phyloP scores from a whole-genome alignment of 208 protist species.

The Kentomonas sorsogonicus region DNA sequence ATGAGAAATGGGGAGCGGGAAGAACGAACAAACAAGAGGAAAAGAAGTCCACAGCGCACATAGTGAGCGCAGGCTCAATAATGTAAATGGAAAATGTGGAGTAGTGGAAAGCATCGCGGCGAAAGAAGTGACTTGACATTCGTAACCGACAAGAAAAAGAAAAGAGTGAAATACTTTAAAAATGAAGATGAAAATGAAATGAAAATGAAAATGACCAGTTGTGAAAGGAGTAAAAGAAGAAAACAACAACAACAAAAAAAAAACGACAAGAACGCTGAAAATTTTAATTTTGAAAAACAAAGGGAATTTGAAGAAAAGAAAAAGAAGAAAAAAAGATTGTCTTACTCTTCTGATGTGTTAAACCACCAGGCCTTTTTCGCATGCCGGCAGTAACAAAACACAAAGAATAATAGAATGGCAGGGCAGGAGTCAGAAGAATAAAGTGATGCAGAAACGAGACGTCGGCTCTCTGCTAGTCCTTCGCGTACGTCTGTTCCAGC shows the following conservation, averaged over 20 bases:
- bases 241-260: slow-evolving; percentile 1
- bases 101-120: too few species aligned
- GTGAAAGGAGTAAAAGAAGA: slow-evolving; percentile 11
- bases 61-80: too few species aligned
- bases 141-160: not conserved
- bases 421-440: not conserved
- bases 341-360: slow-evolving; percentile 8
- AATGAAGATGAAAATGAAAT: slow-evolving; percentile 13
- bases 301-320: slow-evolving; percentile 8
- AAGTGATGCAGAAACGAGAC: slow-evolving; percentile 10
- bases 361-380: slow-evolving; percentile 6
- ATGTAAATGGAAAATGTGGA: too few species aligned
- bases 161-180: slow-evolving; percentile 6
- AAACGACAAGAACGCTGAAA: slow-evolving; percentile 9
- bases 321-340: slow-evolving; percentile 13
- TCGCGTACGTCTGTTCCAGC: slow-evolving; percentile 53
- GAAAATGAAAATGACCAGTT: slow-evolving; percentile 10
- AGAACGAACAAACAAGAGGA: too few species aligned
- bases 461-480: slow-evolving; percentile 8
- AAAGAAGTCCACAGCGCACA: too few species aligned
- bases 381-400: slow-evolving; percentile 3
- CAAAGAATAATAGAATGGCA: slow-evolving; percentile 11
- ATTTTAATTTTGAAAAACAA: slow-evolving; percentile 7
- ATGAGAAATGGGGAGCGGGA: too few species aligned
- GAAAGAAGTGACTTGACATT: too few species aligned